Evolutionary conservation across 345 rosid genomes (phyloP).

Genomic region (Linum lewisii): DNA sequence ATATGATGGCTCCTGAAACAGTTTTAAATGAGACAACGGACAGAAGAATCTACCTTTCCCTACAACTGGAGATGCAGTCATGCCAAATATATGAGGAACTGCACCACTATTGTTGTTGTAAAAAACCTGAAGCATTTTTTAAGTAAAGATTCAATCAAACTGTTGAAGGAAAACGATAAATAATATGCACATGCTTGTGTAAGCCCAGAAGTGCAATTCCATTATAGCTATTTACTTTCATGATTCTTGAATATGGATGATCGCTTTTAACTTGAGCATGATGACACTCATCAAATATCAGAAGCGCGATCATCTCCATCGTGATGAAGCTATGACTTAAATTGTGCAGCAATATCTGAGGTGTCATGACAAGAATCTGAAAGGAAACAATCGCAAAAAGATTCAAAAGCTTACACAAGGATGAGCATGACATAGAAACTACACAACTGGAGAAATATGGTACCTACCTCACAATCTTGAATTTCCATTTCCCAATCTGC

Average conservation of each 20-base stretch:
- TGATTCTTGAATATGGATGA: conserved; percentile 87
- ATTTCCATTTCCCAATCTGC: conserved; percentile 73
- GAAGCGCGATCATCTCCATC: conserved; percentile 82
- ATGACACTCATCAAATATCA: conserved; percentile 91
- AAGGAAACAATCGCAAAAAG: conserved; percentile 11
- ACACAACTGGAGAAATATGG: neutral
- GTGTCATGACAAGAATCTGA: conserved; percentile 96
- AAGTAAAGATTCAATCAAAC: conserved; percentile 16
- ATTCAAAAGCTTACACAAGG: conserved; percentile 8
- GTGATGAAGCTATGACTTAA: conserved; percentile 81
- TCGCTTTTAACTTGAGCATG: conserved; percentile 78
- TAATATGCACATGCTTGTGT: neutral
- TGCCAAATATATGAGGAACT: conserved; percentile 84
- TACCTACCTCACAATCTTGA: conserved; percentile 57
- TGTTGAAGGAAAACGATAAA: conserved; percentile 4
- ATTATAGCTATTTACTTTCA: conserved; percentile 52
- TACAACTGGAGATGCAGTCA: conserved; percentile 95
- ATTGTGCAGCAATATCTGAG: conserved; percentile 54
- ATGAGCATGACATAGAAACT: neutral
- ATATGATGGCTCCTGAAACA: conserved; percentile 10
- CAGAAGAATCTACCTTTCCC: conserved; percentile 57
- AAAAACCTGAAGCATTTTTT: conserved; percentile 45
- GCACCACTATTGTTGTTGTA: conserved; percentile 41
- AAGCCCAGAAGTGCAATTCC: conserved; percentile 2
- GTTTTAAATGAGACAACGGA: neutral